These are phyloP conservation scores for Sungouiella blattae DNA, from an alignment of 805 yeast species.

Conservation along the genomic window DNA sequence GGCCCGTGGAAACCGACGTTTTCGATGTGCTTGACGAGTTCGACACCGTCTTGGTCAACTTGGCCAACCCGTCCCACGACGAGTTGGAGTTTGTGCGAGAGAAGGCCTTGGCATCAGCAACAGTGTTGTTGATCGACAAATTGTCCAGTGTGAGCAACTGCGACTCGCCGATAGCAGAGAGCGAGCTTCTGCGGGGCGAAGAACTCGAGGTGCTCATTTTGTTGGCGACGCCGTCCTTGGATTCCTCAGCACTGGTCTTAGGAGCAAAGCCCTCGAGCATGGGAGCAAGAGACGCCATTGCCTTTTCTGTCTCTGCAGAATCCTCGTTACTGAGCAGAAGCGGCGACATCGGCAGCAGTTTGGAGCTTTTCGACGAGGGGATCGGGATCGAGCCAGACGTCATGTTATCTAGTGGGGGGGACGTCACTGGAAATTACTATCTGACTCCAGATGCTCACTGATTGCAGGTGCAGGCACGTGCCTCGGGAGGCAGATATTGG, in stretches of 20 bases:
- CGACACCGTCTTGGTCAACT: slow-evolving; percentile 34
- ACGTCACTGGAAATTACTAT: too few species aligned
- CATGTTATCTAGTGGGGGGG: too few species aligned
- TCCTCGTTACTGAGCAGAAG: slow-evolving; percentile 12
- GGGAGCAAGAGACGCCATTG: slow-evolving; percentile 79
- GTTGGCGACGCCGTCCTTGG: slow-evolving; percentile 18
- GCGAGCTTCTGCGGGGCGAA: slow-evolving; percentile 15
- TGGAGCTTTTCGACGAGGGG: slow-evolving; percentile 3
- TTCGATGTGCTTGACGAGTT: slow-evolving; percentile 32
- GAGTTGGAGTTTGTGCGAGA: slow-evolving; percentile 22
- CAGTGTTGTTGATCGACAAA: slow-evolving; percentile 16
- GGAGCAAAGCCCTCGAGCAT: slow-evolving; percentile 72
- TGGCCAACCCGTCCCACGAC: slow-evolving; percentile 19
- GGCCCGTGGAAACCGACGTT: slow-evolving; percentile 35
- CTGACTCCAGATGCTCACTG: too few species aligned
- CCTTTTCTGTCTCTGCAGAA: slow-evolving; percentile 39
- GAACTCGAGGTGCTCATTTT: slow-evolving; percentile 7
- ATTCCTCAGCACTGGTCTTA: slow-evolving; percentile 52
- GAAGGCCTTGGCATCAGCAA: slow-evolving; percentile 11
- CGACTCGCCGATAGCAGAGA: slow-evolving; percentile 15
- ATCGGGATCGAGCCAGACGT: slow-evolving; percentile 9
- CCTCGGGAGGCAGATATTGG: too few species aligned
- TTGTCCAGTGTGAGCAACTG: slow-evolving; percentile 14
- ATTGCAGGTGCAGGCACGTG: too few species aligned
- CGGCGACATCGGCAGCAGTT: slow-evolving; percentile 12